Base-by-base conservation (phyloP, 2,329 filamentous ascomycete species). In the Hypoxylon rubiginosum region DNA sequence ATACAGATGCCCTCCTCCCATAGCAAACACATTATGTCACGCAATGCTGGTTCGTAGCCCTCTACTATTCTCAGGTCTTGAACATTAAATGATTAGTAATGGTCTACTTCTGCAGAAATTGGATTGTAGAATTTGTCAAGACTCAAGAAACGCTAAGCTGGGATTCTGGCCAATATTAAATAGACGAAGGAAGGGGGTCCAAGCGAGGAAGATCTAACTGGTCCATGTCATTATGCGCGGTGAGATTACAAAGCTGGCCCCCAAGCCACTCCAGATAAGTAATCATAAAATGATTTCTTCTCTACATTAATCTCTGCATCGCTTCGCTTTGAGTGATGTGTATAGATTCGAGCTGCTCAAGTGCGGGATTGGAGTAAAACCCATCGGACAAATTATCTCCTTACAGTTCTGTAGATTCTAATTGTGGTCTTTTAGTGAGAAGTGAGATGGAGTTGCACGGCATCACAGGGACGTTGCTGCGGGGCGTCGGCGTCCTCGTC, bases 401-500 rank as follows among this genome's bases (percentile, higher is more conserved):
- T 36, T 34, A 28, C 5, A 26, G 10, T 19, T 10, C 17, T 19
- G 39, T 9, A 19, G 8, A 43, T 19, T 9, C 10, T 17, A 17
- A 17, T 19, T n/a, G 26, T 26, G 15, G 15, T 13, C 4, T 6
- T 50, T 50, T 26, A 3, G 13, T 26, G n/a, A n/a, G 34, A 39
- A 3, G 15, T 41, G 24, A 26, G 13, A 62, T 62, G 62, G 55
- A 19, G 21, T 21, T 54, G 11, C 32, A 55, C 11, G 32, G 17
- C 36, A 55, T 54, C n/a, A 26, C 50, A 32, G 49, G 15, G 5
- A 15, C 21, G 21, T 24, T 72, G 7, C 26, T 67, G 36, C 69
- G 67, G 48, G 69, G 67, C 32, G 51, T 74, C 49, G 67, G 66
- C 9, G 56, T 61, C n/a, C 26, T 74, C 7, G 5, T 69, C 49